Conservation (phyloP, 768 basidiomycete species). For the Mycena galericulata region DNA sequence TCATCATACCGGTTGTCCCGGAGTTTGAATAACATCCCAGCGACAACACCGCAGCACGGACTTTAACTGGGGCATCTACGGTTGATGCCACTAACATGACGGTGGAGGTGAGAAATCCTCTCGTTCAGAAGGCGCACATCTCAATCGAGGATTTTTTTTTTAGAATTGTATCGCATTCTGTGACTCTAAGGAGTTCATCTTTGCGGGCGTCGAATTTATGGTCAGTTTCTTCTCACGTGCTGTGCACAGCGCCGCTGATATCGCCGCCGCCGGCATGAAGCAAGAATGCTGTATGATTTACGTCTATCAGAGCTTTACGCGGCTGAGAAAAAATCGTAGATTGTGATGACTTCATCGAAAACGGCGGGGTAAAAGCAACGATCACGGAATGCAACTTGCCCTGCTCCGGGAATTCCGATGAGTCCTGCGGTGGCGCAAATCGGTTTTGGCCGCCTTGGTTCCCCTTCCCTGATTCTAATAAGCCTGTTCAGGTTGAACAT, state of each 20-base stretch:
- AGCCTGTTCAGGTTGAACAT: too few relatives aligned
- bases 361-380: conserved; percentile 58
- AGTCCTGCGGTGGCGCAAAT: conserved; percentile 71
- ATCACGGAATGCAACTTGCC: conserved; percentile 68
- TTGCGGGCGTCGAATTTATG: conserved; percentile 78
- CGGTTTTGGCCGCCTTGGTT: too few relatives aligned
- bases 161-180: conserved; percentile 61
- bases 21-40: conserved; percentile 44
- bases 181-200: conserved; percentile 61
- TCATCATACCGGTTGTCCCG: background rate
- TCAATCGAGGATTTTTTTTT: background rate
- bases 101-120: conserved; percentile 46
- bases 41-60: conserved; percentile 70
- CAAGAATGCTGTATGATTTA: conserved; percentile 66
- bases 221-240: conserved; percentile 42
- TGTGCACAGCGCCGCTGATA: conserved; percentile 29
- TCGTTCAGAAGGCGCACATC: too few relatives aligned
- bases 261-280: conserved; percentile 36
- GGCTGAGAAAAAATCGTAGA: conserved; percentile 56
- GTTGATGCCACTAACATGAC: conserved; percentile 69
- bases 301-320: conserved; percentile 1
- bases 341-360: conserved; percentile 68
- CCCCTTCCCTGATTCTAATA: too few relatives aligned
- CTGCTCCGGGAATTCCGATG: conserved; percentile 68
- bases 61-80: conserved; percentile 63